These are phyloP conservation scores for Rhynchosporium secalis DNA, from an alignment of 2,329 filamentous ascomycete species.

Conservation along the genomic window DNA sequence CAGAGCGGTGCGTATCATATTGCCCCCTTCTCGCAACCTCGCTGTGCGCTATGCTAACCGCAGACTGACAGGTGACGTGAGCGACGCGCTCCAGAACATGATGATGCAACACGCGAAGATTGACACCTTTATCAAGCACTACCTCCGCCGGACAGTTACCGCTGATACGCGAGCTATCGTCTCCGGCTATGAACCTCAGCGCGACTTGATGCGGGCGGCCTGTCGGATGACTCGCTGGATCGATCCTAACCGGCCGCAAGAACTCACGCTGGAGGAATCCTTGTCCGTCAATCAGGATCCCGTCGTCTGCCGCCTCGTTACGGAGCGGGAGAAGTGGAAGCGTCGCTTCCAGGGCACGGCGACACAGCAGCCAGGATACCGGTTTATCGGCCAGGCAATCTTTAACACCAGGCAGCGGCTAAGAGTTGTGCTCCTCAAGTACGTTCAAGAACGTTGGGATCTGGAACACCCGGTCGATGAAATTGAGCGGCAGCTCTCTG, in stretches of 20 bases:
- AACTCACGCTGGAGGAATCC: neutral
- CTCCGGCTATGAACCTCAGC: slow-evolving; percentile 1
- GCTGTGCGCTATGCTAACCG: neutral
- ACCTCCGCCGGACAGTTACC: neutral
- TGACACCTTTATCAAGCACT: too few relatives aligned
- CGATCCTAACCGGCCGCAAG: neutral
- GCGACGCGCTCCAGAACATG: too few relatives aligned
- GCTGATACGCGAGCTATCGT: neutral
- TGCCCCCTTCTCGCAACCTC: slow-evolving; percentile 11
- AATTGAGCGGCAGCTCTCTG: too few relatives aligned
- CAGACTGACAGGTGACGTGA: neutral
- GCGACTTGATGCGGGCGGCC: neutral
- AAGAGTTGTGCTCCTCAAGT: neutral
- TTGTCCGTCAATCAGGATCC: too few relatives aligned
- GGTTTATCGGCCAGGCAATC: neutral
- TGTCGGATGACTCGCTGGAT: neutral
- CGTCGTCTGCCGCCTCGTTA: too few relatives aligned
- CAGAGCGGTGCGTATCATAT: too few relatives aligned
- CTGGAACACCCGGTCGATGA: slow-evolving; percentile 28
- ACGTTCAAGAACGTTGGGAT: slow-evolving; percentile 21
- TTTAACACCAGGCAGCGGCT: neutral
- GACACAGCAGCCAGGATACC: neutral
- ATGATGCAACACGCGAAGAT: too few relatives aligned
- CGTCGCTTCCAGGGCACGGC: too few relatives aligned
- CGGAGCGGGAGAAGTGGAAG: too few relatives aligned